Evolutionary conservation across 345 rosid genomes (phyloP).

Genomic region (Physaria fendleri): DNA sequence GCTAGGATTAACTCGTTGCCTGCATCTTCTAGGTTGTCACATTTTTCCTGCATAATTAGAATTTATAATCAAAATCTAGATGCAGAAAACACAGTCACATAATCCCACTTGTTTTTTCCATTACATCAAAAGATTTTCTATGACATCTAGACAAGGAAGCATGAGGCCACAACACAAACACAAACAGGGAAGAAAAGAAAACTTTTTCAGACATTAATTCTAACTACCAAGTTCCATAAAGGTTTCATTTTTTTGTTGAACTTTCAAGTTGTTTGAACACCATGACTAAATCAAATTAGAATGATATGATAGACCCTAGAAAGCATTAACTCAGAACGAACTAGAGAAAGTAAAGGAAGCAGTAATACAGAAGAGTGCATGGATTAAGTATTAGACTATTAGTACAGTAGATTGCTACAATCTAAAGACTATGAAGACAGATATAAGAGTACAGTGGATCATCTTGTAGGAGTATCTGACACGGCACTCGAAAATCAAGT

Average conservation of each 20-base stretch:
- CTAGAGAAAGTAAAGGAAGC: not conserved
- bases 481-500: not conserved
- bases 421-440: not conserved
- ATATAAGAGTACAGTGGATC: not conserved
- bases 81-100: not conserved
- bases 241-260: not conserved
- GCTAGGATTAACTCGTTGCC: conserved; percentile 88
- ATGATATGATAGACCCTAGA: not conserved
- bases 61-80: not conserved
- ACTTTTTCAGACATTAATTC: not conserved
- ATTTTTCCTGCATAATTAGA: conserved; percentile 49
- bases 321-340: not conserved
- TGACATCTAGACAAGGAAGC: not conserved
- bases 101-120: not conserved
- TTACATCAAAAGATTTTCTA: too few relatives aligned
- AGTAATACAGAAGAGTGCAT: not conserved
- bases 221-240: not conserved
- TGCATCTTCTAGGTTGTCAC: conserved; percentile 88
- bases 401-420: not conserved
- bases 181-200: not conserved
- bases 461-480: not conserved
- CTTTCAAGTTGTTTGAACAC: not conserved
- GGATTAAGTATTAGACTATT: not conserved
- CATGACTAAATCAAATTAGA: not conserved
- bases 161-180: not conserved